phyloP scores from a whole-genome alignment of 23 red algal species.

The Gracilariopsis chorda region DNA sequence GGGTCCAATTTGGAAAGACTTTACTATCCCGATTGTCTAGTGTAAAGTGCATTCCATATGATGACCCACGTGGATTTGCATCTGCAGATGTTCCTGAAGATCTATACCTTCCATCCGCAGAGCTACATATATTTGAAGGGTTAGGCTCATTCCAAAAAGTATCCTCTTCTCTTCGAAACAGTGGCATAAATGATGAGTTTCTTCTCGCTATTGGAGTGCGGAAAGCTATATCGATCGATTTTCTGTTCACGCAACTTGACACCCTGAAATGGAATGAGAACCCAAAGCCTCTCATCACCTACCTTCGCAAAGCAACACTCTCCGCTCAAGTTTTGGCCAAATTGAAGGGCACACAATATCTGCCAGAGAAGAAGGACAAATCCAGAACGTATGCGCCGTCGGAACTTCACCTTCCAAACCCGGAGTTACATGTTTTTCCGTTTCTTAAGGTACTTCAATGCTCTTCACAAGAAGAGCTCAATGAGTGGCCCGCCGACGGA shows the following conservation, averaged over 20 bases:
- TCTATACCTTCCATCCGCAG: constrained; percentile 39
- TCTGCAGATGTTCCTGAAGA: constrained; percentile 24
- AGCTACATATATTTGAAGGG: constrained; percentile 54
- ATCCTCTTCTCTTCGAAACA: constrained; percentile 1
- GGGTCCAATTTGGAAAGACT: neutral
- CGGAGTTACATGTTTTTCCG: constrained; percentile 24
- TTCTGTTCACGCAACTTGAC: constrained; percentile 53
- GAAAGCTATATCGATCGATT: constrained; percentile 52
- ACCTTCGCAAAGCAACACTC: constrained; percentile 28
- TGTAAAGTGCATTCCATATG: constrained; percentile 24
- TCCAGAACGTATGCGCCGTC: constrained; percentile 46
- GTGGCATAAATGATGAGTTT: constrained; percentile 31
- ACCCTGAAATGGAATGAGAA: constrained; percentile 41
- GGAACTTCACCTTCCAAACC: constrained; percentile 51
- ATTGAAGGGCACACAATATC: constrained; percentile 27
- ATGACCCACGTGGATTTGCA: neutral
- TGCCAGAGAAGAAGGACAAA: constrained; percentile 36
- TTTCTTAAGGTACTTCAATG: constrained; percentile 53
- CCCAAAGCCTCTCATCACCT: constrained; percentile 29
- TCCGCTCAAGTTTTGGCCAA: constrained; percentile 3
- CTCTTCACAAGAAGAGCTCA: constrained; percentile 7
- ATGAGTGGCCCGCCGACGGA: constrained; percentile 3
- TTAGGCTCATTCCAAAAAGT: constrained; percentile 47
- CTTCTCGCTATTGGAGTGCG: constrained; percentile 49
- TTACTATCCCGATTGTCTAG: neutral